Base-by-base conservation (phyloP, 805 yeast genomes). In the Metschnikowia shivogae region DNA sequence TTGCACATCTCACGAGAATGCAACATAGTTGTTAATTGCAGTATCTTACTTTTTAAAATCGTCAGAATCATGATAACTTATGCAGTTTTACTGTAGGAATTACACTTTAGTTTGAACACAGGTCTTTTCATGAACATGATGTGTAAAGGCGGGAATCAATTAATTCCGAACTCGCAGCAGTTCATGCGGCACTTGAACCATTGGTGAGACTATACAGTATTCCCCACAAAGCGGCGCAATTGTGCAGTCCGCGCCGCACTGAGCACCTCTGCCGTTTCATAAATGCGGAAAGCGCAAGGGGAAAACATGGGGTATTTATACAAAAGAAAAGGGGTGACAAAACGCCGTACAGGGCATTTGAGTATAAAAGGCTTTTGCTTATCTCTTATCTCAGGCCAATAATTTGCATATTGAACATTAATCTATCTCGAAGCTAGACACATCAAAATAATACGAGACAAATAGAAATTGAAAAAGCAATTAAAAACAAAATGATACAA, bases 401-500 rank as follows among this genome's bases (percentile, higher is more conserved):
- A 36, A 24, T 34, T 31, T 7, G 19, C 26, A 22, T 22, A 22
- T 17, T 17, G 17, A 17, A 17, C 17, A 22, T 22, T 22, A 22
- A 7, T 22, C 8, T 22, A 22, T 22, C 26, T 22, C 26, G 8
- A 22, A 22, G 26, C 6, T 22, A 22, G 26, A 22, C 8, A 22
- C 26, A 22, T 22, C 26, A 22, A 22, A 11, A 12, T 19, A 14
- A 6, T 22, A 22, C 26, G 8, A 22, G 26, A 22, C 26, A 22
- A 22, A 22, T 3, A 14, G 10, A 3, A 13, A 5, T 14, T 19
- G 17, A 32, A 8, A 17, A 12, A 24, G 32, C 32, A 13, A 17
- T 12, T 14, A n/a, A 17, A 11, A 22, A 7, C 26, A 26, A 24
- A 26, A 67, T 67, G 70, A 66, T 67, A 46, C 69, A 66, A 44